Evolutionary conservation across 2,329 filamentous ascomycete species (phyloP), one percentile per base, ranked within the genome.

Genomic region (Fusarium cyanostomum): DNA sequence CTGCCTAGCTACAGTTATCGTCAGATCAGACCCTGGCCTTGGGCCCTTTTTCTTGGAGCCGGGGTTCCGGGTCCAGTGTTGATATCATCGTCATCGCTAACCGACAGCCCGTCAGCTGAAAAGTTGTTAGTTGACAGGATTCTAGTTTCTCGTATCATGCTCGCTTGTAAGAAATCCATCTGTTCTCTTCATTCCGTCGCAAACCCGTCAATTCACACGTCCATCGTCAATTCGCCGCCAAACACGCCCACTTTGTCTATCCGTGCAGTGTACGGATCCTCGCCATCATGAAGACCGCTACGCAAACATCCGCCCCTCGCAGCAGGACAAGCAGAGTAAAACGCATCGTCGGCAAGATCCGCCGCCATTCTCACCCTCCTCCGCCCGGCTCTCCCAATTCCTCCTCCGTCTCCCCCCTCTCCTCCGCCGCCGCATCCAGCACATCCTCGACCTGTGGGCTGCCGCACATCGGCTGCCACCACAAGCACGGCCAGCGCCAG

Each of bases 331-430:
- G 60, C 49, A 64, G 58, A 46, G 67, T 69, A 45, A 67, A 69
- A 37, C 61, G 62, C 21, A 49, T 69, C 12, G 64, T 69, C 16
- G 64, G 66, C 42, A 69, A 68, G 38, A 61, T 69, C 31, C 61
- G 64, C 34, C 67, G 53, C 21, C 66, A 68, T 21, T 39, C 66
- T n/a, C 53, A 62, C 12, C 50, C 62, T 31, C 45, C 59, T 16
- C 41, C 49, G 5, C 45, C 43, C n/a, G 49, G 49, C 35, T 8
- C 33, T 13, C 31, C 30, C 44, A 34, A 33, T 10, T 56, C 46
- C 2, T 56, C 60, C 9, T 56, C 52, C 11, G 16, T 13, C 15
- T 65, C 64, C 43, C 44, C 60, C 15, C 18, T 38, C 13, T 67
- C 64, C 43, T 67, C 64, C 9, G 31, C 41, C n/a, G 41, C 43